Evolutionary conservation across 176 grass and related monocot genomes (phyloP), one percentile per base, ranked within the genome.

Genomic region (Phoenix roebelenii): DNA sequence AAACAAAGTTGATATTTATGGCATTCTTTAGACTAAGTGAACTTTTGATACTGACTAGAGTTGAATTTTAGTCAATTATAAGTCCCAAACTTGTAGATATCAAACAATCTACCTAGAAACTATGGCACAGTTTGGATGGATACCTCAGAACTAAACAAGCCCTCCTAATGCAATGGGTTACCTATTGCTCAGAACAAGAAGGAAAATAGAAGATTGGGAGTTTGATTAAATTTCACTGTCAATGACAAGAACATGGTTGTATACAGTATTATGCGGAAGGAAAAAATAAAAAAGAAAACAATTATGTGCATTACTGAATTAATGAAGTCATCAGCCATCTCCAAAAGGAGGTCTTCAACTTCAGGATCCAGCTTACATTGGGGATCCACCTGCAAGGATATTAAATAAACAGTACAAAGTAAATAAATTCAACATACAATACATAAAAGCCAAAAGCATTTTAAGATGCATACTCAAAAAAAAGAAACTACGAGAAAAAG

Each of bases 261-360:
- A 44, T 3, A 44, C 9, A 3, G 10, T 44, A 12, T 44, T 3
- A 44, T 9, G 35, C 0, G 1, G 2, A 54, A 16, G 19, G 23
- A 18, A 5, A 22, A 60, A 54, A 30, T 30, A 30, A 55, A 48
- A 50, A 52, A 62, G 39, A 30, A 63, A 72, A 57, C 56, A 68
- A 58, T 12, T 62, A 14, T 65, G 55, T 54, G 39, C 32, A 65
- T 83, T 73, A 98, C 94, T 52, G 94, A 98, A 30, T 89, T 76
- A 77, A 98, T 77, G 79, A 93, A 98, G 68, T 85, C 87, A 67
- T 93, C 94, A 69, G 85, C 94, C 16, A 83, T 69, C 56, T 89
- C 81, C 70, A 98, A 76, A 76, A 93, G 64, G 7, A 93, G 53
- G 26, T 93, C 88, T 89, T 98, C 94, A 68, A 82, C 66, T 26